Evolutionary conservation across 1,139 yeast species (phyloP).

Genomic region (Spathaspora sp.): DNA sequence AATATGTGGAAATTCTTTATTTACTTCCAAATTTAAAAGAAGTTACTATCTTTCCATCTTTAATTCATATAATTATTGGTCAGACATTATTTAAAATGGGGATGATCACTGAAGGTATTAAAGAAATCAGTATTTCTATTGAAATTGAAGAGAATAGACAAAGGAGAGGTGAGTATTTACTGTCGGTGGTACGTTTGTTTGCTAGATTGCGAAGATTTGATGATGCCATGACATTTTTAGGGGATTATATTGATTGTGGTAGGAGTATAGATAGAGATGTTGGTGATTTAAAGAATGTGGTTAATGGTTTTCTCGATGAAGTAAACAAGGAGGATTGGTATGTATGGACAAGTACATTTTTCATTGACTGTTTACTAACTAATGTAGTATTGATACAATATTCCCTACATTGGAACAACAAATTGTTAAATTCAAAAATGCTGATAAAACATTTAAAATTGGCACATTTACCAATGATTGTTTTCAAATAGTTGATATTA

Average conservation of each 20-base stretch:
- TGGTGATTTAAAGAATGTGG: background rate
- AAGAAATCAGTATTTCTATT: conserved; percentile 13
- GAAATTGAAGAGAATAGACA: conserved; percentile 8
- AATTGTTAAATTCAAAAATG: conserved; percentile 8
- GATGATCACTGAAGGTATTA: conserved; percentile 9
- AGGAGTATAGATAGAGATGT: conserved; percentile 1
- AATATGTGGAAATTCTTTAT: background rate
- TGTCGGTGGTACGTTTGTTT: conserved; percentile 8
- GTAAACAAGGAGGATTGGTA: background rate
- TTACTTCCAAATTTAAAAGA: conserved; percentile 9
- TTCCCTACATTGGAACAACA: conserved; percentile 11
- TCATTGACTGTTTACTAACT: conserved; percentile 8
- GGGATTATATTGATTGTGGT: conserved; percentile 11
- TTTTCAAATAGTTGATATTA: conserved; percentile 10
- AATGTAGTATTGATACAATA: no score
- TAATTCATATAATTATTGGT: conserved; percentile 11
- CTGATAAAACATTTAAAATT: conserved; percentile 7
- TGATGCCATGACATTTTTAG: conserved; percentile 11
- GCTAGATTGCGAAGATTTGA: conserved; percentile 10
- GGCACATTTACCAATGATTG: conserved; percentile 13
- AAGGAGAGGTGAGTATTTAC: conserved; percentile 7
- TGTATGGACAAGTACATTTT: no score
- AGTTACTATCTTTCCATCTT: conserved; percentile 7
- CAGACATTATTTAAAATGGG: conserved; percentile 11
- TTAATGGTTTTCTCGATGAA: background rate